Percentiles rank a stretch among this genome's conserved stretches.
Conservation (phyloP, 73 alveolate species). For the Loxodes magnus region DNA sequence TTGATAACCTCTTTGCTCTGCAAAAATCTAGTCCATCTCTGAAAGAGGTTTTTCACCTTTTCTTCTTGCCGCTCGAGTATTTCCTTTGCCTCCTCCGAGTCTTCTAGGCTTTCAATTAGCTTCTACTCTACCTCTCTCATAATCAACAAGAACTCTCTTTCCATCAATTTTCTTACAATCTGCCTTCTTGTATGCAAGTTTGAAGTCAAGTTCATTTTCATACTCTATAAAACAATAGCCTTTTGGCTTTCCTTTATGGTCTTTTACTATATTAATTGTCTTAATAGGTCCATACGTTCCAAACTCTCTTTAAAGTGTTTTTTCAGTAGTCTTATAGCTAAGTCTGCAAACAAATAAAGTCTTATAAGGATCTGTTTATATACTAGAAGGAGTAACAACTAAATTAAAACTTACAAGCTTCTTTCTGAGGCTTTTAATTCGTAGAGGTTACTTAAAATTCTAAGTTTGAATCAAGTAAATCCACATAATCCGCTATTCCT, state of each 20-base stretch:
- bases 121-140: conserved; percentile 80
- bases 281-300: conserved; percentile 77
- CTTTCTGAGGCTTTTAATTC: conserved; percentile 53
- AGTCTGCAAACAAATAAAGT: conserved; percentile 78
- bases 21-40: no score
- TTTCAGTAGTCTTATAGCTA: conserved; percentile 69
- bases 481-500: conserved; percentile 46
- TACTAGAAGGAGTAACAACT: conserved; percentile 34
- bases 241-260: conserved; percentile 74
- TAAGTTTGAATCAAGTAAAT: conserved; percentile 51
- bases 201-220: conserved; percentile 59
- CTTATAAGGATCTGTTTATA: conserved; percentile 69
- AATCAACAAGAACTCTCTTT: conserved; percentile 68
- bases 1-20: no score
- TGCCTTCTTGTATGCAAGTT: conserved; percentile 61
- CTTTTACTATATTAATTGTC: conserved; percentile 58
- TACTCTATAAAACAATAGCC: conserved; percentile 95
- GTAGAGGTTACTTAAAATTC: no score
- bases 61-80: conserved; percentile 12
- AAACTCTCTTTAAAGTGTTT: conserved; percentile 59
- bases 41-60: conserved; percentile 7
- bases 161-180: conserved; percentile 86
- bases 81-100: conserved; percentile 87
- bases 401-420: conserved; percentile 24
- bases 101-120: conserved; percentile 71